These are phyloP conservation scores for Olyra latifolia DNA, from an alignment of 176 grass and related monocot species.

Conservation along the genomic window DNA sequence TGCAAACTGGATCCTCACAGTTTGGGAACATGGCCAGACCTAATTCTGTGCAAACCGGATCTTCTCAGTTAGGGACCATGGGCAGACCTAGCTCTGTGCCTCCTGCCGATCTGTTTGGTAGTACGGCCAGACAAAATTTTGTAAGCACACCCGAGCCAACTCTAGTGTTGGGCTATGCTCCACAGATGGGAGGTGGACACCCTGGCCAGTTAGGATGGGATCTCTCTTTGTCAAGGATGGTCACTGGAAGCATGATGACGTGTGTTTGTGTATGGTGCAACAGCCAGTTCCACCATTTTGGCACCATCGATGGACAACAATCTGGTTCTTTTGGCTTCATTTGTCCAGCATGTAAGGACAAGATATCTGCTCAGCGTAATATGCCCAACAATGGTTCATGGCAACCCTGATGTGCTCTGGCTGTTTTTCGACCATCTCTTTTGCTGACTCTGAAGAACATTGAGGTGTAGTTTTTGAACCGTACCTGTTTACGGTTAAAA, in stretches of 20 bases:
- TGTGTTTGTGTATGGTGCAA: slow-evolving; percentile 71
- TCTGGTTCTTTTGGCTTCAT: slow-evolving; percentile 64
- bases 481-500: background rate
- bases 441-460: background rate
- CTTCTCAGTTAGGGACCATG: slow-evolving; percentile 49
- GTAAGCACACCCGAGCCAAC: slow-evolving; percentile 43
- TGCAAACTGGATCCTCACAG: slow-evolving; percentile 27
- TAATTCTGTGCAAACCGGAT: slow-evolving; percentile 30
- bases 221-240: slow-evolving; percentile 52
- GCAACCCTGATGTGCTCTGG: slow-evolving; percentile 31
- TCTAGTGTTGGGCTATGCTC: slow-evolving; percentile 58
- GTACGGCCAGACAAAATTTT: slow-evolving; percentile 39
- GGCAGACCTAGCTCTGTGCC: slow-evolving; percentile 34
- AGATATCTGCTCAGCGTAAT: slow-evolving; percentile 54
- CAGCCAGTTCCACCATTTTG: slow-evolving; percentile 72
- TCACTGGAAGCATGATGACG: slow-evolving; percentile 35
- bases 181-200: slow-evolving; percentile 46
- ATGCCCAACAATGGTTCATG: slow-evolving; percentile 39
- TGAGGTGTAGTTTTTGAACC: background rate
- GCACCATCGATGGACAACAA: slow-evolving; percentile 38
- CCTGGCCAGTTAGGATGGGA: slow-evolving; percentile 69
- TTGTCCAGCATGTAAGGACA: slow-evolving; percentile 77
- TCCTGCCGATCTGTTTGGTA: slow-evolving; percentile 41
- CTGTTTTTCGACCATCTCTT: background rate
- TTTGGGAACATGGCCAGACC: slow-evolving; percentile 27